These are phyloP conservation scores for Stagonosporopsis chrysanthemi DNA, from an alignment of 2,329 filamentous ascomycete genomes.

Conservation along the genomic window DNA sequence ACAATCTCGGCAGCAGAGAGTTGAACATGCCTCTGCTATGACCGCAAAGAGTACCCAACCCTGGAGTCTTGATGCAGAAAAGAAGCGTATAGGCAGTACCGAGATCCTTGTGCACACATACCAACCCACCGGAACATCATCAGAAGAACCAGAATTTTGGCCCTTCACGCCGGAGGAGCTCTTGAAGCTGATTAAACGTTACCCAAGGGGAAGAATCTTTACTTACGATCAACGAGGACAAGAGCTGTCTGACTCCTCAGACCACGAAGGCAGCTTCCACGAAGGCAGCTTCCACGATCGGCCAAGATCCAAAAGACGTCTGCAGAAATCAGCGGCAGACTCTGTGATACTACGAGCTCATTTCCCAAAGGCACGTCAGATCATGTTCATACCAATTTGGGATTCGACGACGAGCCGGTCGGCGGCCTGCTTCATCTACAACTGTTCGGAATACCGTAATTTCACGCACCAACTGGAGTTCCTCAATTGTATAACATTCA, in stretches of 20 bases:
- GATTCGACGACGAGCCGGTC: conserved; percentile 28
- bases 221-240: conserved; percentile 17
- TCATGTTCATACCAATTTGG: conserved; percentile 37
- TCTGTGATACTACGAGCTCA: conserved; percentile 1
- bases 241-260: conserved; percentile 11
- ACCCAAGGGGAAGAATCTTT: conserved; percentile 17
- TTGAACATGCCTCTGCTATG: neutral
- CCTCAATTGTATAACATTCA: conserved; percentile 14
- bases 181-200: conserved; percentile 39
- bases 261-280: neutral
- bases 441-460: conserved; percentile 40
- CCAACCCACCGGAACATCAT: conserved; percentile 19
- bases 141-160: conserved; percentile 50
- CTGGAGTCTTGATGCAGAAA: conserved; percentile 37
- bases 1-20: neutral
- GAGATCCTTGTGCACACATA: conserved; percentile 51
- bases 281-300: too few relatives aligned
- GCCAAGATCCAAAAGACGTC: neutral
- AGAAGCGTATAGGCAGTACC: conserved; percentile 40
- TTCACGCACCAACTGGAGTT: conserved; percentile 21
- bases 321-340: conserved; percentile 45
- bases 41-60: neutral
- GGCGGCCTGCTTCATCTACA: conserved; percentile 27
- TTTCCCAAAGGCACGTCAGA: conserved; percentile 16
- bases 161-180: conserved; percentile 53